Conservation (phyloP, 2,329 filamentous ascomycete genomes). For the Juglanconis juglandina region DNA sequence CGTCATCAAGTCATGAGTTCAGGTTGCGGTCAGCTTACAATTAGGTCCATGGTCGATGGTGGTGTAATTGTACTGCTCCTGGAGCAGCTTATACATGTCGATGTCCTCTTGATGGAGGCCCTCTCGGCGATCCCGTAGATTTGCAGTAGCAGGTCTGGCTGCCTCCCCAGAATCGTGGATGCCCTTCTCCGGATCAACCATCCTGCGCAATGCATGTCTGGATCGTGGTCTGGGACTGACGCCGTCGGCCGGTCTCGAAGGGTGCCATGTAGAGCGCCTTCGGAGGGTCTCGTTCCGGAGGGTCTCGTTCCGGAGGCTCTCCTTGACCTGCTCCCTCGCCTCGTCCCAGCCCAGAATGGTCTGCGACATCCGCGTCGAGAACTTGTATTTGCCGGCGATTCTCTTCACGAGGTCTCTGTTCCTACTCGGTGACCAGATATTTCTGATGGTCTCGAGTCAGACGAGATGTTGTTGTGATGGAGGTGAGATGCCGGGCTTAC, state of each 20-base stretch:
- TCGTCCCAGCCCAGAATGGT: constrained; percentile 53
- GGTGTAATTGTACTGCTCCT: constrained; percentile 73
- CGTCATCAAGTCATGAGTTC: constrained; percentile 19
- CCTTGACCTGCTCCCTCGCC: constrained; percentile 18
- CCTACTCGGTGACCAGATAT: constrained; percentile 65
- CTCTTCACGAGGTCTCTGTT: constrained; percentile 53
- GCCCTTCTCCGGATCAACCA: constrained; percentile 11
- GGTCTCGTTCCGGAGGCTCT: not conserved
- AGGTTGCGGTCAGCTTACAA: constrained; percentile 42
- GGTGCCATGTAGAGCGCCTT: not conserved
- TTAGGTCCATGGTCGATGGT: constrained; percentile 66
- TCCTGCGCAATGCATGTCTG: not conserved
- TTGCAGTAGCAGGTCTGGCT: not conserved
- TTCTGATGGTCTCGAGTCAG: constrained; percentile 38
- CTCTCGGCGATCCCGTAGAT: no score
- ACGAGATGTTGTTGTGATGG: constrained; percentile 7
- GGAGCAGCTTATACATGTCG: constrained; percentile 50
- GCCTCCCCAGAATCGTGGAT: not conserved
- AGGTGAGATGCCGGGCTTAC: constrained; percentile 36
- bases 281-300: not conserved
- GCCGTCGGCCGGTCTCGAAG: not conserved
- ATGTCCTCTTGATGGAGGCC: constrained; percentile 24
- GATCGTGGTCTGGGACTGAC: not conserved
- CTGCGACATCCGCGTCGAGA: constrained; percentile 61
- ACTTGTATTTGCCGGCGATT: constrained; percentile 61